These are phyloP conservation scores for Paxillus ammoniavirescens DNA, from an alignment of 768 basidiomycete genomes.

Conservation along the genomic window DNA sequence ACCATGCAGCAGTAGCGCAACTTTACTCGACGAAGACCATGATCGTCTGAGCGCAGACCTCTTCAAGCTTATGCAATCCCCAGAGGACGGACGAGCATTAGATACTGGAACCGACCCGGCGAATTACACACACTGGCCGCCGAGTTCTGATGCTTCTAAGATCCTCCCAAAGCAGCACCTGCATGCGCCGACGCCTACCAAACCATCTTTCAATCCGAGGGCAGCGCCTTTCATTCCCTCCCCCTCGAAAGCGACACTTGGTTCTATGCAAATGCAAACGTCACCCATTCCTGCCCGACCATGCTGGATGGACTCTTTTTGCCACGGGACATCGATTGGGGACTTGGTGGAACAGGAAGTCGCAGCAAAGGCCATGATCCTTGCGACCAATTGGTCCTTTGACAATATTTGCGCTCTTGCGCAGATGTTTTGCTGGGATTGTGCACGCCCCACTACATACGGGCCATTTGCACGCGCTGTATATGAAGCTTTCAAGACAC, in stretches of 20 bases:
- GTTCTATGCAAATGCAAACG: background rate
- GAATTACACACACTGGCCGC: background rate
- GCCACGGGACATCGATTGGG: background rate
- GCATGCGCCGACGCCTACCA: background rate
- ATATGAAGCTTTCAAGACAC: constrained; percentile 13
- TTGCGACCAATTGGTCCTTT: background rate
- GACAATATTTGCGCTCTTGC: constrained; percentile 23
- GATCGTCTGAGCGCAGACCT: constrained; percentile 1
- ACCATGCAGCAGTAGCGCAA: constrained; percentile 5
- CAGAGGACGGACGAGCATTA: background rate
- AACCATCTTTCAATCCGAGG: constrained; percentile 1
- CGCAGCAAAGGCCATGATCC: background rate
- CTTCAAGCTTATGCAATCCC: background rate
- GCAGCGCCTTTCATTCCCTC: constrained; percentile 10
- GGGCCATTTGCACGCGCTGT: constrained; percentile 22
- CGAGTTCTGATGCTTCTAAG: background rate
- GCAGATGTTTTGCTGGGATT: constrained; percentile 28
- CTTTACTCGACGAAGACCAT: constrained; percentile 5
- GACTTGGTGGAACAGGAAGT: background rate
- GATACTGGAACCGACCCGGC: background rate
- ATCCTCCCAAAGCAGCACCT: background rate
- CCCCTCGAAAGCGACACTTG: background rate
- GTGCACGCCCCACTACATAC: constrained; percentile 8
- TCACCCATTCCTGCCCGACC: background rate
- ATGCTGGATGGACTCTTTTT: background rate